Evolutionary conservation across 2,329 filamentous ascomycete species (phyloP), one percentile per base, ranked within the genome.

Genomic region (Fusarium circinatum): DNA sequence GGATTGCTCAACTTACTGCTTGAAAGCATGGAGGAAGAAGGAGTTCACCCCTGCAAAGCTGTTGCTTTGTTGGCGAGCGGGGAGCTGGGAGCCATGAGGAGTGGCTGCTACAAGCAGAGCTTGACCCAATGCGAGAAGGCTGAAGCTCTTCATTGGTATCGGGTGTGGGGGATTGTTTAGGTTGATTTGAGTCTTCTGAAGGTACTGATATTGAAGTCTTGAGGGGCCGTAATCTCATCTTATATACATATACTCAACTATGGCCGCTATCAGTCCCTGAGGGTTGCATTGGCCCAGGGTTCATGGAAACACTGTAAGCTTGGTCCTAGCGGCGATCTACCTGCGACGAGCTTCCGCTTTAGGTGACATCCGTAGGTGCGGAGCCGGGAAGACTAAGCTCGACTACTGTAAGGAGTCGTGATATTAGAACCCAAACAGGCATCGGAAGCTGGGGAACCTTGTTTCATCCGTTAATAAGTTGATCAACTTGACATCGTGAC

Each of bases 291-390:
- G n/a, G 1, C 22, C 17, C 20, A 5, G 28, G 32, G 8, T 5
- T 24, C 30, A 17, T 2, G 10, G 12, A 8, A 6, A 10, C 11
- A 10, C 8, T 14, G 3, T 14, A 1, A 11, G 4, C 30, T 34
- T 51, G 30, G 30, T 15, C 22, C 17, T 17, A 14, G 22, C 17
- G 17, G 20, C n/a, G 12, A n/a, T 24, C n/a, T 51, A 51, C 8
- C 4, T 34, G 48, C 7, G 5, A 34, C 30, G 17, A 20, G 22
- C 48, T 51, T 20, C 22, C 48, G 3, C 30, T 24, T 20, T 34
- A 2, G 28, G 22, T 6, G 22, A 20, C 20, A 14, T 51, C 48
- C 28, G 14, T 51, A 18, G 8, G 0, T 32, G 0, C 15, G 0
- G n/a, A 18, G 5, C 15, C 42, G 15, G n/a, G 15, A 34, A 34